Conservation (phyloP, 2,329 filamentous ascomycete species). For the Diaporthe sp. region DNA sequence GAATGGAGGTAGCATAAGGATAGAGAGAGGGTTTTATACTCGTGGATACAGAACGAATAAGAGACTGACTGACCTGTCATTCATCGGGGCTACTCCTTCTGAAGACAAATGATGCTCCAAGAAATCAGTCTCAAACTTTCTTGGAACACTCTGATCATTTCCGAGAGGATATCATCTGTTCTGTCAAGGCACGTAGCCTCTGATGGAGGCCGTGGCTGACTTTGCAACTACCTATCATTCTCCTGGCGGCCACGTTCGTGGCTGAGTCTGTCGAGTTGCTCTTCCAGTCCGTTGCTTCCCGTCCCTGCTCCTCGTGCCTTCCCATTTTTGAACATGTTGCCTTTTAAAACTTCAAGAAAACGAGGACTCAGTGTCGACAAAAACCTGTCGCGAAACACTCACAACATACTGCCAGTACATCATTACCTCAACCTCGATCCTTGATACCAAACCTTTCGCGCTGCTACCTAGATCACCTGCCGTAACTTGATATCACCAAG, state of each 20-base stretch:
- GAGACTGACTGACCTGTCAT: background rate
- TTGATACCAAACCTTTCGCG: background rate
- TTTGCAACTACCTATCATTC: background rate
- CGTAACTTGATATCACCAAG: background rate
- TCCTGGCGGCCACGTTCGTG: background rate
- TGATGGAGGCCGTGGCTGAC: background rate
- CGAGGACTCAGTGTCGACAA: background rate
- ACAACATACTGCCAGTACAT: background rate
- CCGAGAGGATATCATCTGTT: background rate
- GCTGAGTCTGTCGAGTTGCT: background rate
- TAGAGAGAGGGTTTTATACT: background rate
- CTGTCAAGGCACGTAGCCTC: background rate
- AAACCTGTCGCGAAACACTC: background rate
- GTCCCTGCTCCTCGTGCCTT: background rate
- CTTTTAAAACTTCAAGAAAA: background rate
- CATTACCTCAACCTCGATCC: background rate
- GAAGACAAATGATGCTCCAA: background rate
- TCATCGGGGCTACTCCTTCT: background rate
- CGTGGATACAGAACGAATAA: background rate
- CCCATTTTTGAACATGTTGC: background rate
- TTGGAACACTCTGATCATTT: background rate
- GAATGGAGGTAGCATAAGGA: conserved; percentile 17
- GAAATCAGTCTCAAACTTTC: fast-evolving
- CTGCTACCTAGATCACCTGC: conserved; percentile 22
- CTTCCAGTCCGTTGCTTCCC: background rate